phyloP scores from a whole-genome alignment of 202 grass and related monocot species.

The Panicum virgatum region DNA sequence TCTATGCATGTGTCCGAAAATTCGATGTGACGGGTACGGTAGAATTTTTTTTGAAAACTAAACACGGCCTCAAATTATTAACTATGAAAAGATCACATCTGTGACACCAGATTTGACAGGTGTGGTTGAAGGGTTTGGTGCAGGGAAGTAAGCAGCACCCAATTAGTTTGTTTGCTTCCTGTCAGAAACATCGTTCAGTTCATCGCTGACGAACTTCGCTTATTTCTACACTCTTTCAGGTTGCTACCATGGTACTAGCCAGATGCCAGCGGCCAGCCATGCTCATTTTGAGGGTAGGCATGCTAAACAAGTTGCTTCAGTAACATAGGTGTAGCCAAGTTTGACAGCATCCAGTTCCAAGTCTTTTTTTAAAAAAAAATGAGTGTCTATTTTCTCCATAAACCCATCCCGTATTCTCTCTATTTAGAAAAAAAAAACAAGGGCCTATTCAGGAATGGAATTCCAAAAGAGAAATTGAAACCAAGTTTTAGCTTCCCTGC shows the following conservation, averaged over 20 bases:
- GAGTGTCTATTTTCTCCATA: neutral
- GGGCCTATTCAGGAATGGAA: neutral
- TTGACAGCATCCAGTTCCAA: neutral
- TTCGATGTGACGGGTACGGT: too few relatives aligned
- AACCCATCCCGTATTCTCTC: neutral
- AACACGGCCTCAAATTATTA: neutral
- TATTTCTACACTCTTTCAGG: slow-evolving; percentile 11
- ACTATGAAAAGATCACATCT: neutral
- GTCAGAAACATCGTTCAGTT: neutral
- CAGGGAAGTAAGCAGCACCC: neutral
- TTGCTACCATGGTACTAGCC: neutral
- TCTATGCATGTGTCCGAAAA: too few relatives aligned
- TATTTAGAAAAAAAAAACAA: neutral
- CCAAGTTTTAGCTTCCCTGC: neutral
- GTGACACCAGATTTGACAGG: slow-evolving; percentile 33
- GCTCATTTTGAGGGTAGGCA: neutral
- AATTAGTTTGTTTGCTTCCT: slow-evolving; percentile 14
- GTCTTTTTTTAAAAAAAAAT: neutral
- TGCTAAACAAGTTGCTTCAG: neutral
- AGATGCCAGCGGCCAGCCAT: neutral
- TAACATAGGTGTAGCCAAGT: neutral
- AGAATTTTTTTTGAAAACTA: too few relatives aligned
- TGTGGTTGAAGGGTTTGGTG: slow-evolving; percentile 30
- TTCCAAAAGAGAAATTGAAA: neutral
- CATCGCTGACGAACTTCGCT: neutral